A percentile compares a stretch with the other conserved stretches of the same genome.
Evolutionary conservation across 768 basidiomycete species (phyloP).

Genomic region (Coprinopsis sp.): DNA sequence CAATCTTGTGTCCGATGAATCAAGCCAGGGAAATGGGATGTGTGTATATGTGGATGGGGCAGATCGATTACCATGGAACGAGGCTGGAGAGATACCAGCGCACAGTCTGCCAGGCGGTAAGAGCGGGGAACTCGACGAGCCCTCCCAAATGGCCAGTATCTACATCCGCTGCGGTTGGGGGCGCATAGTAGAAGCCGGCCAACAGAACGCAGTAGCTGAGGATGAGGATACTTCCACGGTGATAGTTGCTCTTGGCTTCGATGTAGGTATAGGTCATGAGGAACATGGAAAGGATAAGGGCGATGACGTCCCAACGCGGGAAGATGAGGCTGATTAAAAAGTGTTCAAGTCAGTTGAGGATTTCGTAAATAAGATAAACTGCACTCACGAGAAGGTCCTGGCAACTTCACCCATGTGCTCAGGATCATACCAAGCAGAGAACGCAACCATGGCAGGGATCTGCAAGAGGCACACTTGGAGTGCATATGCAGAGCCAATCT

Average conservation of each 20-base stretch:
- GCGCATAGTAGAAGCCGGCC: conserved; percentile 92
- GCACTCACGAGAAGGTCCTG: conserved; percentile 85
- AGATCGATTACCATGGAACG: not conserved
- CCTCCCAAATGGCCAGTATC: conserved; percentile 29
- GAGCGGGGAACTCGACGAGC: conserved; percentile 31
- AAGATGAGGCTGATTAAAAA: conserved; percentile 72
- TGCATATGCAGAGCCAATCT: conserved; percentile 98
- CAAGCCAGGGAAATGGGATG: too few species aligned
- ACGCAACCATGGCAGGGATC: conserved; percentile 98
- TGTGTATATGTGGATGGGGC: not conserved
- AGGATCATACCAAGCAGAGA: conserved; percentile 92
- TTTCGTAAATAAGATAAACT: not conserved
- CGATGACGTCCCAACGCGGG: conserved; percentile 97
- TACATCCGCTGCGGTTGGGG: conserved; percentile 38
- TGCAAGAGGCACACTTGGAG: conserved; percentile 96
- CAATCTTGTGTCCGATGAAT: too few species aligned
- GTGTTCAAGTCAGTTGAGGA: not conserved
- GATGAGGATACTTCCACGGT: conserved; percentile 92
- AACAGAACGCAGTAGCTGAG: conserved; percentile 90
- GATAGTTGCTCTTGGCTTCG: conserved; percentile 98
- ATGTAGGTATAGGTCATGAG: conserved; percentile 98
- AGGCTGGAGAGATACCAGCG: conserved; percentile 30
- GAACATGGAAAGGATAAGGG: conserved; percentile 94
- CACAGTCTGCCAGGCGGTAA: conserved; percentile 35
- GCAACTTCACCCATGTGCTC: conserved; percentile 81